Percentiles rank a stretch among this genome's conserved stretches.
These are phyloP conservation scores for Hemileccinum rubropunctum DNA, from an alignment of 768 basidiomycete genomes.

Conservation along the genomic window DNA sequence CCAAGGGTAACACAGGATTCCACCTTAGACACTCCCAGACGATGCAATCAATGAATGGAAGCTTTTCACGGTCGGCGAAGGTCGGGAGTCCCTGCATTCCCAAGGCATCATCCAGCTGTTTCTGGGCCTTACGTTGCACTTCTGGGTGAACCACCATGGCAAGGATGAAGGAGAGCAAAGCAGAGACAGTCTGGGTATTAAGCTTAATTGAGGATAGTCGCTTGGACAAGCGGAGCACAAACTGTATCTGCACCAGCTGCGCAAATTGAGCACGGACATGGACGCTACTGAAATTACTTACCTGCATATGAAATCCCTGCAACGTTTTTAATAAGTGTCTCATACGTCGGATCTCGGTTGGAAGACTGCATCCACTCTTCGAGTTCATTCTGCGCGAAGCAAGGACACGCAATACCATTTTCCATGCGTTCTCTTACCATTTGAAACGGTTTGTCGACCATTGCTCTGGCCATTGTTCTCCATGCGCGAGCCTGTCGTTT, in stretches of 20 bases:
- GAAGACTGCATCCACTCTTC: slow-evolving; percentile 29
- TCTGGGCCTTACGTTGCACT: slow-evolving; percentile 46
- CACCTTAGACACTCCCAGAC: slow-evolving; percentile 39
- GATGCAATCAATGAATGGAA: slow-evolving; percentile 39
- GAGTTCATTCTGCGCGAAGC: slow-evolving; percentile 44
- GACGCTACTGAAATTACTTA: slow-evolving; percentile 12
- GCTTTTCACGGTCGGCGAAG: slow-evolving; percentile 39
- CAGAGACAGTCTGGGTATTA: slow-evolving; percentile 44
- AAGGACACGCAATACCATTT: slow-evolving; percentile 33
- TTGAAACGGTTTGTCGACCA: slow-evolving; percentile 35
- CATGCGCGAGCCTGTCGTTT: slow-evolving; percentile 45
- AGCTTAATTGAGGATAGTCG: slow-evolving; percentile 18
- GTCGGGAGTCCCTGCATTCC: slow-evolving; percentile 45
- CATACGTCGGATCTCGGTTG: slow-evolving; percentile 31
- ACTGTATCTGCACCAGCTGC: slow-evolving; percentile 28
- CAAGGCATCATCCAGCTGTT: slow-evolving; percentile 49
- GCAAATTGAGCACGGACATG: slow-evolving; percentile 3
- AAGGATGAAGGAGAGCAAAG: slow-evolving; percentile 48
- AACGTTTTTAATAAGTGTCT: slow-evolving; percentile 48
- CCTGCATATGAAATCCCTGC: slow-evolving; percentile 51
- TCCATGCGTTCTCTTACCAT: slow-evolving; percentile 49
- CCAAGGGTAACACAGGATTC: slow-evolving; percentile 38
- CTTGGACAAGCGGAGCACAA: slow-evolving; percentile 20
- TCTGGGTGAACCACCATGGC: slow-evolving; percentile 55
- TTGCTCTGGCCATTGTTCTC: slow-evolving; percentile 30